Evolutionary conservation across 768 basidiomycete genomes (phyloP), one percentile per base, ranked within the genome.

Genomic region (Boletellus emodensis): DNA sequence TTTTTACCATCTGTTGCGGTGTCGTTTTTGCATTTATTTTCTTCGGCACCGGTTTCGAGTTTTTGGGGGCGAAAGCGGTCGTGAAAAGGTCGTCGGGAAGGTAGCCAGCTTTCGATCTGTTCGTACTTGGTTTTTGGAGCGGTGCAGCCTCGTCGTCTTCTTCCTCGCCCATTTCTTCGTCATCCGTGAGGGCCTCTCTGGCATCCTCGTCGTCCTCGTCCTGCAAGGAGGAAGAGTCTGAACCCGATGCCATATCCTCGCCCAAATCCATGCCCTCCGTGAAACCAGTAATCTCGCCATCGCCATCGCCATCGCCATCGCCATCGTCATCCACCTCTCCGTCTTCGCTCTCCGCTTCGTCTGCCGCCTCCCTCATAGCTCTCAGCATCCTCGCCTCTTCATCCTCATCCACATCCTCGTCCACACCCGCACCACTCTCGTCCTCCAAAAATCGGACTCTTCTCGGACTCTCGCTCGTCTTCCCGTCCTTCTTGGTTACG

Each of bases 31-130:
- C 58, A 32, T 49, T 47, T 52, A 58, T 47, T 52, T 59, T 58
- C 56, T 57, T 48, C 55, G 35, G 12, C 6, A 13, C 8, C 2
- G 18, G 22, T 40, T 57, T 53, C 40, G 54, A 54, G 35, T 45
- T 52, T 36, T 63, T 66, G 2, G 77, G 69, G 4, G 72, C 60
- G 55, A 84, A 80, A 0, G 83, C 84, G 51, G 81, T 72, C 0
- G 69, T 57, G 63, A 87, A 87, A 17, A 86, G 70, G 53, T 83
- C 79, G 58, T 86, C 85, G 2, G 83, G 82, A 26, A 87, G 81
- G 63, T 85, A 79, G 41, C 79, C 70, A 4, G 71, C 61, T 46
- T 73, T 71, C n/a, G 30, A 30, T 30, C 69, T 65, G 40, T 69
- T 63, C 30, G 40, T 42, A 30, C 22, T 53, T n/a, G 41, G 18